These are phyloP conservation scores for Penicillium silybi DNA, from an alignment of 495 filamentous ascomycete species.

Conservation along the genomic window DNA sequence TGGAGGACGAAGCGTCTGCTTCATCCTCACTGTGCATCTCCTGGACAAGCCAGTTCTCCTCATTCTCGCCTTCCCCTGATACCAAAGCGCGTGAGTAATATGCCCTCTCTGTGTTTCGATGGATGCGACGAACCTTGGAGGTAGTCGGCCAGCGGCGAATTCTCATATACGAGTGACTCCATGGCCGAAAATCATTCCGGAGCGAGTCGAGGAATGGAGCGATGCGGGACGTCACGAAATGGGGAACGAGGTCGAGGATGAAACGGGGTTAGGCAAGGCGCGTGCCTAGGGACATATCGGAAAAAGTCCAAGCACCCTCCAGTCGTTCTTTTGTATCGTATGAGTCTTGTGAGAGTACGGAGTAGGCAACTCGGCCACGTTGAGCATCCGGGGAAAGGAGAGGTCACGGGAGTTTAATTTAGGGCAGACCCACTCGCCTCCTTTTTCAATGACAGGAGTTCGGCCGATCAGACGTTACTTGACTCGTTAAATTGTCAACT, in stretches of 20 bases:
- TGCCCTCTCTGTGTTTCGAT: constrained; percentile 1
- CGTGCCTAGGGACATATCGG: constrained; percentile 21
- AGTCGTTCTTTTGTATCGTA: constrained; percentile 1
- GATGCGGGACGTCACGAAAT: constrained; percentile 10
- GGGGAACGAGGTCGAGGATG: constrained; percentile 3
- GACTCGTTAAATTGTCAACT: not conserved
- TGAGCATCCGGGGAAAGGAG: constrained; percentile 30
- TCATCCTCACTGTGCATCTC: constrained; percentile 38
- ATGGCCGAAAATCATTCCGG: constrained; percentile 52
- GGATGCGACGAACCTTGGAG: constrained; percentile 67
- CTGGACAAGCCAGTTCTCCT: constrained; percentile 41
- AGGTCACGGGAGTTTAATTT: constrained; percentile 29
- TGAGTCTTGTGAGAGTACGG: not conserved
- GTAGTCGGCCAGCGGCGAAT: constrained; percentile 88
- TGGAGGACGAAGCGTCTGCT: constrained; percentile 33
- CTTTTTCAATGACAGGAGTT: constrained; percentile 16
- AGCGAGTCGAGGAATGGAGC: constrained; percentile 14
- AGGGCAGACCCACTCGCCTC: constrained; percentile 21
- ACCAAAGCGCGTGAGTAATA: constrained; percentile 16
- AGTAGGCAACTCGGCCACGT: constrained; percentile 19
- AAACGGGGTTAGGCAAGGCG: constrained; percentile 3
- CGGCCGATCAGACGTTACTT: not conserved
- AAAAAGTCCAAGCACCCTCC: constrained; percentile 4
- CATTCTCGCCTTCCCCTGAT: constrained; percentile 47
- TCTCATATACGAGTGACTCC: constrained; percentile 89